Evolutionary conservation across 805 yeast genomes (phyloP).

Genomic region (Debaryomyces tyrocola): DNA sequence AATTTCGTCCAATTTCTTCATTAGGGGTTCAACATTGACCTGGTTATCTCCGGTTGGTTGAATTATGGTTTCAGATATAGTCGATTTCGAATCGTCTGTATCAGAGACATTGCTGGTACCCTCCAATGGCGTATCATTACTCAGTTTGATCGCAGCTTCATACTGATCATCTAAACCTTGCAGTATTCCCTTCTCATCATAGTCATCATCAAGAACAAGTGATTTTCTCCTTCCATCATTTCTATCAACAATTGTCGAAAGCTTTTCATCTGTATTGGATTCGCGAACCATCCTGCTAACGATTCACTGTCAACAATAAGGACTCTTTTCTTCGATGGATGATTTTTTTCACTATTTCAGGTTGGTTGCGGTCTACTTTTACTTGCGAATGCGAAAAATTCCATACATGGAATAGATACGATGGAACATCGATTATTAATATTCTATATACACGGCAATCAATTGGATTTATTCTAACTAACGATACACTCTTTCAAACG

Average conservation of each 20-base stretch:
- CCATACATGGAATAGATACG: neutral
- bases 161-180: neutral
- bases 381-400: neutral
- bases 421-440: too few species aligned
- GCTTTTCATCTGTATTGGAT: constrained; percentile 12
- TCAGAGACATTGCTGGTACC: neutral
- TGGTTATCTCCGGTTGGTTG: neutral
- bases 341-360: too few species aligned
- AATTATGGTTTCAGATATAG: neutral
- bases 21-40: neutral
- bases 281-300: neutral
- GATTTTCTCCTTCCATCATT: constrained; percentile 17
- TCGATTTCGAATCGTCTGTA: neutral
- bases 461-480: neutral
- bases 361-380: neutral
- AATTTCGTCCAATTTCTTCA: constrained; percentile 9
- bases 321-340: too few species aligned
- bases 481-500: constrained; percentile 88
- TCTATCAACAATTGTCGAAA: constrained; percentile 15
- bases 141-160: neutral
- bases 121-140: neutral
- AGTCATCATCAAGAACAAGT: constrained; percentile 17
- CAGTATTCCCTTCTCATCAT: constrained; percentile 2
- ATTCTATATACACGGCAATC: too few species aligned
- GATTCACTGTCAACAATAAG: neutral